phyloP scores from a whole-genome alignment of 2,329 filamentous ascomycete species.

The Penicillium sp. region DNA sequence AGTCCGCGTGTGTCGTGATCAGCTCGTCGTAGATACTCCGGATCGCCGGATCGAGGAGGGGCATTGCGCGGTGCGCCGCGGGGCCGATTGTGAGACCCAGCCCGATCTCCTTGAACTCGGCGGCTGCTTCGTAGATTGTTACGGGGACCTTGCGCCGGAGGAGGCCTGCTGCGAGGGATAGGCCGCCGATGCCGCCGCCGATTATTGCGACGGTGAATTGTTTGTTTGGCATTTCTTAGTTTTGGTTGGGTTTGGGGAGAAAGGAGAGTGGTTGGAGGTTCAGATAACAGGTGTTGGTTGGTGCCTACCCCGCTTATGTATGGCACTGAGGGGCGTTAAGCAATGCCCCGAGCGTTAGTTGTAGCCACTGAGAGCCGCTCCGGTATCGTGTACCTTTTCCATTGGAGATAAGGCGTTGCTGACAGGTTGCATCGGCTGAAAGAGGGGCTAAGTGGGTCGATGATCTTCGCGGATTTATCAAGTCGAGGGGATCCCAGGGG shows the following conservation, averaged over 20 bases:
- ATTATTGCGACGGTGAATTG: constrained; percentile 58
- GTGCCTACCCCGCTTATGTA: background rate
- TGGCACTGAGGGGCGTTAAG: background rate
- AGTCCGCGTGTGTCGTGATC: constrained; percentile 40
- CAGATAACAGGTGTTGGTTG: too few species aligned
- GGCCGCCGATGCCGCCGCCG: constrained; percentile 64
- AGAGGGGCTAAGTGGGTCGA: background rate
- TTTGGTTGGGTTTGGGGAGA: too few species aligned
- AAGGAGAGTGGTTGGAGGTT: too few species aligned
- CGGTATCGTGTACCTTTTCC: background rate
- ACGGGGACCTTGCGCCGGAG: constrained; percentile 51
- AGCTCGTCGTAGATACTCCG: constrained; percentile 37
- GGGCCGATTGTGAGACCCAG: constrained; percentile 63
- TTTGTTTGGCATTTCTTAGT: background rate
- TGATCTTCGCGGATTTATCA: background rate
- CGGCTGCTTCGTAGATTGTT: constrained; percentile 62
- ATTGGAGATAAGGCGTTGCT: too few species aligned
- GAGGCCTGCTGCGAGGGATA: constrained; percentile 60
- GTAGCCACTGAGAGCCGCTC: background rate
- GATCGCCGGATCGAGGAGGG: constrained; percentile 53
- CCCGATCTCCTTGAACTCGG: constrained; percentile 62
- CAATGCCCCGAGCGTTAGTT: background rate
- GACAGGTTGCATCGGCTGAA: too few species aligned
- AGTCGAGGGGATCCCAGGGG: too few species aligned
- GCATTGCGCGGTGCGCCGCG: constrained; percentile 61